Conservation (phyloP, 1,284 basidiomycete genomes). For the Trametes versicolor region DNA sequence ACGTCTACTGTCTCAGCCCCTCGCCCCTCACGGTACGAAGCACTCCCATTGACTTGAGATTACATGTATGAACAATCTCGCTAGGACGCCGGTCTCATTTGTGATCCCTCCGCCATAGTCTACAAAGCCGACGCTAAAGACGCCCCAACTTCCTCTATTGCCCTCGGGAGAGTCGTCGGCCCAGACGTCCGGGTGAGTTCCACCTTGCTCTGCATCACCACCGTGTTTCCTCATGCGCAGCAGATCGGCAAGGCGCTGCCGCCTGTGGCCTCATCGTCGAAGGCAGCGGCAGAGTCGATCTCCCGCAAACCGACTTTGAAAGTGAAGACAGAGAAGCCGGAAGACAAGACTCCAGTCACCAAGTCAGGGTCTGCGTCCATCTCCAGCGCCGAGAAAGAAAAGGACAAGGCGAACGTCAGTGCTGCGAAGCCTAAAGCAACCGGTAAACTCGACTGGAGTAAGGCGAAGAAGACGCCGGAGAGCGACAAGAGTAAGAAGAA, state of each 20-base stretch:
- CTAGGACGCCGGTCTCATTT: conserved; percentile 70
- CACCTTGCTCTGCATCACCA: neutral
- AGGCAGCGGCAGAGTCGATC: conserved; percentile 31
- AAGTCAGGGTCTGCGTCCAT: conserved; percentile 8
- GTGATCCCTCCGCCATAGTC: conserved; percentile 58
- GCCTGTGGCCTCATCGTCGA: conserved; percentile 38
- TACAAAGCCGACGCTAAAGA: conserved; percentile 58
- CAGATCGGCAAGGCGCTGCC: conserved; percentile 35
- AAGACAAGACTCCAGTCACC: conserved; percentile 7
- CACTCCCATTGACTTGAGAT: neutral
- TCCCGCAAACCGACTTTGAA: conserved; percentile 32
- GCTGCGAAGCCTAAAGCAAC: conserved; percentile 54
- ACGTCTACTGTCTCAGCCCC: conserved; percentile 75
- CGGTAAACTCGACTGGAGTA: conserved; percentile 72
- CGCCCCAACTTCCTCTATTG: conserved; percentile 51
- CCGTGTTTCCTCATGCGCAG: neutral
- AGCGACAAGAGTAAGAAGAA: conserved; percentile 32
- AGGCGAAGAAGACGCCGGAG: conserved; percentile 58
- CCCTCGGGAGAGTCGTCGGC: conserved; percentile 60
- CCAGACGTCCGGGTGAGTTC: conserved; percentile 59
- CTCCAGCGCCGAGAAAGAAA: conserved; percentile 36
- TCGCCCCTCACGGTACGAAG: conserved; percentile 62
- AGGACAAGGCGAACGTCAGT: conserved; percentile 35
- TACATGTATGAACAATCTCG: conserved; percentile 2
- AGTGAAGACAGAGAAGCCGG: conserved; percentile 35